Base-by-base conservation (phyloP, 257 asterid species). In the Primulina tabacum region DNA sequence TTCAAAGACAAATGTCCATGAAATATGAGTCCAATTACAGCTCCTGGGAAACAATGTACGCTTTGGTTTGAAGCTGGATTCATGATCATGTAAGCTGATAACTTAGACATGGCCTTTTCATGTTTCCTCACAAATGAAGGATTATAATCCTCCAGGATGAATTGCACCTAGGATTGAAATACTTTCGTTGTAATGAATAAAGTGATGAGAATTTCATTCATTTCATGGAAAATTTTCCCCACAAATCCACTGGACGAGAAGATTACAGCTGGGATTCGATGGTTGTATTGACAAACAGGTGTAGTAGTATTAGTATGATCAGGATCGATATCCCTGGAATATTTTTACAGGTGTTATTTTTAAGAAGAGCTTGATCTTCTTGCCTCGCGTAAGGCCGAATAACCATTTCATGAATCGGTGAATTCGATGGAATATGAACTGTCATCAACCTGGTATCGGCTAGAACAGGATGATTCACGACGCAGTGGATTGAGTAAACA, bases 181-280 rank as follows among this genome's bases (percentile, higher is more conserved):
- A 30, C 0, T 30, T 30, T 30, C 33, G 33, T 30, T 30, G 33
- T 30, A 30, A 30, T 30, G 6, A 3, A 30, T 30, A 30, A 30
- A 30, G 33, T 3, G 33, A 30, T 3, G 29, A 92, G 76, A 70
- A 89, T 90, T 60, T 92, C 97, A 34, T 90, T 88, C 69, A 90
- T 78, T 65, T 92, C 97, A 35, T 89, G 97, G 86, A 85, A 92
- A 1, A 85, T 68, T 75, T 92, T 92, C 6, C 98, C 97, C 2
- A 82, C 84, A 71, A 88, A 90, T 18, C 95, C 97, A 35, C 92
- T 71, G 17, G 93, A 68, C 0, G 98, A 90, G 82, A 92, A 92
- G 74, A 92, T 78, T 62, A 90, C 86, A 21, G 90, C 98, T 0
- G 97, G 92, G 33, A 82, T 76, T 33, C 70, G 55, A 76, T 92